Evolutionary conservation across 73 alveolate genomes (phyloP), one percentile per base, ranked within the genome.

Genomic region (Uronychia setigera): DNA sequence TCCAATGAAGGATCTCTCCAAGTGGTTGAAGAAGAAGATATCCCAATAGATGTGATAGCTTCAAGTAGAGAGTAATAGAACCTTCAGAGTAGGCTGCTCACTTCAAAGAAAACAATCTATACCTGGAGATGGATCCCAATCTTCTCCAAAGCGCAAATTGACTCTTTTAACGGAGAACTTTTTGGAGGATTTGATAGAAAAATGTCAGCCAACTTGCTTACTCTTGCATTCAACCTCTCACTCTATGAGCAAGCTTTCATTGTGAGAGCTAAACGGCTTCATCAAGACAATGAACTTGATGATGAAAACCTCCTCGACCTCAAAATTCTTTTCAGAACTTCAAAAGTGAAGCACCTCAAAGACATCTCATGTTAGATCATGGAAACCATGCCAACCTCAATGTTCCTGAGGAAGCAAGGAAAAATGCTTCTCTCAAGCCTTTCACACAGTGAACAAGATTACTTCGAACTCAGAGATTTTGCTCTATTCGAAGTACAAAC

Each of bases 121-220:
- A 29, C 77, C 31, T 83, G 90, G 91, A 85, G 77, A 85, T 85
- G 91, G 91, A 81, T 74, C 46, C 91, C 91, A 5, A 1, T 85
- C 0, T 85, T 85, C 76, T 9, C 32, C 33, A 32, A 85, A 19
- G 77, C 85, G 27, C 86, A 77, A 1, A 29, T 46, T 11, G 67
- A 46, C n/a, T 46, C 67, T 46, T 11, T 5, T 19, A 46, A 46
- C 67, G 67, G 67, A 19, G 67, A 29, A 1, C 59, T 77, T 0
- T 85, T 85, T 32, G 80, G 58, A 35, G 80, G 34, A 0, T 78
- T 85, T 26, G 91, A 85, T 57, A 85, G 91, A 57, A 85, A 85
- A 32, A 28, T 85, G 9, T 77, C 86, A 14, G 34, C 81, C 34
- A 32, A 85, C 26, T 25, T 85, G 29, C 80, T 85, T 5, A 46